Evolutionary conservation across 768 basidiomycete species (phyloP), one percentile per base, ranked within the genome.

Genomic region (Mycena vulgaris): DNA sequence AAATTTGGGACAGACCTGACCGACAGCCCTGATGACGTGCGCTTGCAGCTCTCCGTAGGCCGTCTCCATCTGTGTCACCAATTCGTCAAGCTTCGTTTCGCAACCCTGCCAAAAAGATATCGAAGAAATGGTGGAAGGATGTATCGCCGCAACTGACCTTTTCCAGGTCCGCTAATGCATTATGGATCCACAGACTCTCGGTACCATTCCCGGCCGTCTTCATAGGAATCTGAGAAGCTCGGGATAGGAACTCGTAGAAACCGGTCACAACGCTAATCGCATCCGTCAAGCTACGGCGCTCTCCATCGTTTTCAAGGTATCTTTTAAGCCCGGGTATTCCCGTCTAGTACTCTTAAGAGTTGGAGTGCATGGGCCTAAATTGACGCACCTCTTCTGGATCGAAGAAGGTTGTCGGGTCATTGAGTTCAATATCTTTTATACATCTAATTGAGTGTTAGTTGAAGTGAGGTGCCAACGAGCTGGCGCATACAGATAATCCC

Each of bases 401-500:
- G 42, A 19, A 35, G 23, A 70, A 73, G 14, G 58, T 67, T 0
- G 30, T 45, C 0, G 68, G 49, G 2, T 30, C 11, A 58, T 73
- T 57, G 10, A 56, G 51, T 16, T 55, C 72, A 11, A 72, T 27
- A 5, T 48, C 2, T 37, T 42, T 33, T 7, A 57, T 13, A 66
- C 67, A 66, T 5, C 71, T 73, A 11, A 5, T 25, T 11, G 16
- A 28, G 28, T 16, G 14, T 52, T 13, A 61, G 19, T 13, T 8
- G 4, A 28, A 48, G 57, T 17, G 45, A 47, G 5, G n/a, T n/a
- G 14, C 14, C 47, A 48, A 48, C 42, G 27, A 42, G 23, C 21
- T 2, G 23, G 19, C 4, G 16, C 71, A 11, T 66, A 67, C 72
- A 73, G 30, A 57, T 53, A 73, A 25, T 73, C 72, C n/a, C 72